A percentile compares a stretch with the other conserved stretches of the same genome.
phyloP scores from a whole-genome alignment of 2,329 filamentous ascomycete species.

The Cladophialophora exuberans region DNA sequence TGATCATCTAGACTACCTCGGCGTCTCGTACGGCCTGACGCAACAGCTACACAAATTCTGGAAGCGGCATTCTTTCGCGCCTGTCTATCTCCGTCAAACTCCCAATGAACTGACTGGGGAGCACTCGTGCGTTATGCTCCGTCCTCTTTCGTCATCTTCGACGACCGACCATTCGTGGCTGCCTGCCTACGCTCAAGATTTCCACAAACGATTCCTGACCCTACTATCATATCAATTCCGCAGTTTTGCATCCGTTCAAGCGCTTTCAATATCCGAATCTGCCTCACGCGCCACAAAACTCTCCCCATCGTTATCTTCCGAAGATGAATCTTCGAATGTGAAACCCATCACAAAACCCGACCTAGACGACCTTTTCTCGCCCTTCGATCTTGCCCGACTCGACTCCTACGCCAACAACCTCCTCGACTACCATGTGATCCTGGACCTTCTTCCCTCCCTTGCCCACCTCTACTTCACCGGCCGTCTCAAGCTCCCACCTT shows the following conservation, averaged over 20 bases:
- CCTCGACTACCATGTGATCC: constrained; percentile 95
- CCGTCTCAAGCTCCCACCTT: constrained; percentile 57
- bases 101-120: constrained; percentile 95
- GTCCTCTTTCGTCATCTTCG: constrained; percentile 64
- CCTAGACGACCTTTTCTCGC: constrained; percentile 77
- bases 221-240: constrained; percentile 93
- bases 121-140: constrained; percentile 96
- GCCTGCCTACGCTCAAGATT: constrained; percentile 86
- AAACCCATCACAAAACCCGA: constrained; percentile 69
- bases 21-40: constrained; percentile 93
- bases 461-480: constrained; percentile 84
- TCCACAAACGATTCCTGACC: constrained; percentile 89
- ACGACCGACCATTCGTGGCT: constrained; percentile 78
- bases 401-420: constrained; percentile 97
- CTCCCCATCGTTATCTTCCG: constrained; percentile 69
- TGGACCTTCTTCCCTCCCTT: constrained; percentile 85
- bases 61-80: constrained; percentile 84
- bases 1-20: constrained; percentile 83
- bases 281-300: constrained; percentile 55
- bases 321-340: constrained; percentile 61
- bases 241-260: constrained; percentile 74
- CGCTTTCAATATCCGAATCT: constrained; percentile 85
- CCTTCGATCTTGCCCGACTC: constrained; percentile 91
- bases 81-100: constrained; percentile 93
- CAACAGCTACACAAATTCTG: constrained; percentile 90